Base-by-base conservation (phyloP, 2,329 filamentous ascomycete species). In the Nemania bipapillata region DNA sequence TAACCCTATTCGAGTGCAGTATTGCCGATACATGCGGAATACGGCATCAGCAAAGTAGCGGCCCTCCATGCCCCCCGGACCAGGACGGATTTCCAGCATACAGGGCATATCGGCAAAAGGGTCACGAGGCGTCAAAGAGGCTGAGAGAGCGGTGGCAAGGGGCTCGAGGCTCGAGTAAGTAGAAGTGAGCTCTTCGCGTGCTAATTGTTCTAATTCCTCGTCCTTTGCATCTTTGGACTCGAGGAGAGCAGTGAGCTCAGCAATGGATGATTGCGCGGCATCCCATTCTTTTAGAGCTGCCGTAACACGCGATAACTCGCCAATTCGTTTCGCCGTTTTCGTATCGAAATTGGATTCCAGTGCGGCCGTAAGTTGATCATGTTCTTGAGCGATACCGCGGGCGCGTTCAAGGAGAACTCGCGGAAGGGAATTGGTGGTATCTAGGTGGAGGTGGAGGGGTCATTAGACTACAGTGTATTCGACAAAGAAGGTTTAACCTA, bases 81-180 rank as follows among this genome's bases (percentile, higher is more conserved):
- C 96, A 0, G 96, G 96, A 0, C 94, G 89, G 68, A 99, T 92
- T 81, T 99, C 96, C 49, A 99, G 82, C 71, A 99, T 86, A 79
- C 95, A 98, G 61, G 94, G 93, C 74, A 98, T 86, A 70, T 93
- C 87, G 35, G 93, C 93, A 78, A 97, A 99, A 2, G 94, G 92
- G 79, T 99, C 94, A 47, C 89, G 88, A 0, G 96, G 96, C 17
- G 97, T 92, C 61, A 99, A 86, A 53, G 92, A 89, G 24, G 86
- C 88, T 28, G 93, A 93, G 50, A 99, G 86, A 40, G 87, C 87
- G 42, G 85, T 85, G 0, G 89, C 89, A 28, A 96, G 86, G 0
- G 81, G 77, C 2, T 86, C 84, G 26, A 97, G 86, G 66, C 87
- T 84, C 5, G 85, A 81, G 17, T 86, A 83, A 11, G 92, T 93